phyloP scores from a whole-genome alignment of 2,329 filamentous ascomycete species.

The Penicillium sp. region DNA sequence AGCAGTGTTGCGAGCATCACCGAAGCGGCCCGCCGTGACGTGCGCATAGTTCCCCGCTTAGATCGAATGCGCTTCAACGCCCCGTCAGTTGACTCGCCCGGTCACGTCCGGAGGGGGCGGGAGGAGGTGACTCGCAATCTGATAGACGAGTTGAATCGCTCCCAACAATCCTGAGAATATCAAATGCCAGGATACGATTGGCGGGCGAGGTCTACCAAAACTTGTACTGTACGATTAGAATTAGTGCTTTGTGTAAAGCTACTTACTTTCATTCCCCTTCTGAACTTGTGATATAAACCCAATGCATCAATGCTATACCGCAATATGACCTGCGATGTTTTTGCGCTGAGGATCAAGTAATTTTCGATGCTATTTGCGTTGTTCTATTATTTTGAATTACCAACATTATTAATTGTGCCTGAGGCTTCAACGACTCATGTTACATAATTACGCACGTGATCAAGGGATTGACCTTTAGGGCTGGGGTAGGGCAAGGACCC shows the following conservation, averaged over 20 bases:
- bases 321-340: background rate
- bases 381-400: background rate
- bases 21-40: constrained; percentile 24
- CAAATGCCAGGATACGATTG: constrained; percentile 2
- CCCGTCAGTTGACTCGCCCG: constrained; percentile 15
- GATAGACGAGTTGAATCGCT: constrained; percentile 30
- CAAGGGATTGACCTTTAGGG: constrained; percentile 8
- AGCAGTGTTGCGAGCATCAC: constrained; percentile 27
- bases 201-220: constrained; percentile 10
- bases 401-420: background rate
- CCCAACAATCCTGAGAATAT: background rate
- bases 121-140: constrained; percentile 35
- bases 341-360: background rate
- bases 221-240: constrained; percentile 36
- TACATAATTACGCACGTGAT: constrained; percentile 2
- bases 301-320: constrained; percentile 17
- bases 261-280: constrained; percentile 24
- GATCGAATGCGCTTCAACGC: constrained; percentile 24
- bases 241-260: constrained; percentile 31
- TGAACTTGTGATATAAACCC: constrained; percentile 30
- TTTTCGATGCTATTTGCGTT: background rate
- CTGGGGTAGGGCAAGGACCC: constrained; percentile 22
- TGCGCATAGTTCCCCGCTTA: constrained; percentile 31
- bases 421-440: background rate
- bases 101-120: constrained; percentile 9